phyloP scores from a whole-genome alignment of 768 basidiomycete species.

The Russula lepida region DNA sequence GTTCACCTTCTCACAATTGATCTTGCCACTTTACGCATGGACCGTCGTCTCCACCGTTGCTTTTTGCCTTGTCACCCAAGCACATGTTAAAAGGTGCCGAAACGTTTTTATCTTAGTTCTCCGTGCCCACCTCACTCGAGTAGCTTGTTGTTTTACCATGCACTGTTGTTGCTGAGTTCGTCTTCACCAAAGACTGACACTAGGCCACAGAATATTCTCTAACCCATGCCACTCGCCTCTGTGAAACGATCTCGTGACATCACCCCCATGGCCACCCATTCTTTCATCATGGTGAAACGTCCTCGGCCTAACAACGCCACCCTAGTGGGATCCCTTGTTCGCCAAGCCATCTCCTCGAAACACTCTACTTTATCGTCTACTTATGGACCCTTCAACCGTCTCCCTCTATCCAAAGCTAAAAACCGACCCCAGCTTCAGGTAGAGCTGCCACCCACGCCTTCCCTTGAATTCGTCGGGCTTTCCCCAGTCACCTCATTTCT shows the following conservation, averaged over 20 bases:
- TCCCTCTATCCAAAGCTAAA: neutral
- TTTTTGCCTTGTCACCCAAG: neutral
- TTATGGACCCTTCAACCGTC: neutral
- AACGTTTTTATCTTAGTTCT: neutral
- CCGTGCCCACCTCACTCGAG: neutral
- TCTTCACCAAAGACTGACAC: neutral
- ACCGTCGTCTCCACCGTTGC: neutral
- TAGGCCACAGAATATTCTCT: neutral
- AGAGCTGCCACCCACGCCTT: neutral
- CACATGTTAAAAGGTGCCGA: neutral
- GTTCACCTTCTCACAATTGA: neutral
- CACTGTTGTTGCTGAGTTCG: neutral
- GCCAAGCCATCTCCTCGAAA: neutral
- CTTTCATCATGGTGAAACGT: neutral
- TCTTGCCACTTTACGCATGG: neutral
- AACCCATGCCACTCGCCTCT: neutral
- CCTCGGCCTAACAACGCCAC: neutral
- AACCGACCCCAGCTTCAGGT: neutral
- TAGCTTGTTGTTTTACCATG: neutral
- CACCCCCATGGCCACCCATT: neutral
- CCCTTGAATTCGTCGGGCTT: constrained; percentile 1
- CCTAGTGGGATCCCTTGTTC: too few species aligned
- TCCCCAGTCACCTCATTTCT: constrained; percentile 8
- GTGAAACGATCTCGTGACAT: neutral
- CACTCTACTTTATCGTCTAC: neutral